Evolutionary conservation across 192 early-diverging fungal species (phyloP), one percentile per base, ranked within the genome.

Genomic region (Coemansia sp.): DNA sequence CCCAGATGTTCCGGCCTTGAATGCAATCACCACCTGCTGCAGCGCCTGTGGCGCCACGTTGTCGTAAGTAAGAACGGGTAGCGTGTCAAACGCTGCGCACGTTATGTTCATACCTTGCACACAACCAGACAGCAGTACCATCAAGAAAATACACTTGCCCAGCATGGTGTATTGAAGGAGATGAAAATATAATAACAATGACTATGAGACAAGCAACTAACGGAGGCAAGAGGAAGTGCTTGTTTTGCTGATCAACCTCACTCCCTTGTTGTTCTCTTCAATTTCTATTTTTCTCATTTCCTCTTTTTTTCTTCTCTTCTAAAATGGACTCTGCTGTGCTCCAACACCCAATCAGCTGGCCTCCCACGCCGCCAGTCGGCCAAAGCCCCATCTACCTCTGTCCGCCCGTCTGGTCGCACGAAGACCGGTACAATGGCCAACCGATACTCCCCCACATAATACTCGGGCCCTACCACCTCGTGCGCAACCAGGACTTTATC

Each of bases 391-490:
- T 79, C 40, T 40, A 65, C 35, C 50, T 72, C 6, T 63, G 54
- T 33, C 70, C 67, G 1, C 70, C 76, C 0, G 29, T 35, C 8
- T 79, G 76, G 76, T 37, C 50, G 15, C 65, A 79, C 60, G 66
- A 72, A 18, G 76, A 79, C 59, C 58, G 76, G 17, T 72, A 79
- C 52, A 35, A 11, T 15, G 70, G 65, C 5, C 76, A 79, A 33
- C 58, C 76, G 10, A 65, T 79, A n/a, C 38, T 79, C 4, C 76
- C 62, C 15, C 59, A 72, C 29, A 66, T 97, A 12, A 87, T 83
- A 34, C 84, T 94, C 1, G 94, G 94, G 0, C 94, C 94, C 7
- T 91, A 89, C 72, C 82, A 85, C 39, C 72, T 84, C 26, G 86
- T 88, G 14, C 82, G 86, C 29, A 84, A 91, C 48, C 60, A 66